Evolutionary conservation across 2,329 filamentous ascomycete genomes (phyloP), one percentile per base, ranked within the genome.

Genomic region (Fusarium azukiicola): DNA sequence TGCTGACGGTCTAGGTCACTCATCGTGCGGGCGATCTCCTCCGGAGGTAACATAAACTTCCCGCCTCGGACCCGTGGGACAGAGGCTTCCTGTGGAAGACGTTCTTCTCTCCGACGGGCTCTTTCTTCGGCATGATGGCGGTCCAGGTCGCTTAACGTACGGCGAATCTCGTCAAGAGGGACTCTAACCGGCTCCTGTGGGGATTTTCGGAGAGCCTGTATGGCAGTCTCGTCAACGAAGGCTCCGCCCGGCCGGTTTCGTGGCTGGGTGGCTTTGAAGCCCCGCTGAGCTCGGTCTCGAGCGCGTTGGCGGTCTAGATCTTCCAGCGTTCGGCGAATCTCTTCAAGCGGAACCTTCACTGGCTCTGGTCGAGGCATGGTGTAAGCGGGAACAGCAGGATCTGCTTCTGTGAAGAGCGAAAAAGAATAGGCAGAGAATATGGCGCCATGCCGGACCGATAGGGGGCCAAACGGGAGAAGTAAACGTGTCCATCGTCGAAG

Each of bases 101-200:
- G n/a, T n/a, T n/a, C n/a, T n/a, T n/a, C n/a, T n/a, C n/a, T n/a
- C n/a, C n/a, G n/a, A 46, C 49, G 32, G 11, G 50, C n/a, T 56
- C n/a, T 10, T 9, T 56, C 50, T 46, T 64, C 61, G 61, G 49
- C 67, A 17, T 50, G 58, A 49, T 71, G 44, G 13, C 72, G 72
- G 42, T 64, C 46, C 58, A 74, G 50, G 44, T 74, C 58, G 19
- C 52, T 38, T 40, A 67, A 67, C 12, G 32, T 47, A 42, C 72
- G 67, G 23, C 12, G 52, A 23, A 71, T 61, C 44, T 71, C 69
- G n/a, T 61, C 69, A 64, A 42, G 46, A 16, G 69, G 56, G 16
- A 71, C 58, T 46, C 69, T 71, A 46, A 61, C 32, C 40, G 27
- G 56, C 42, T 47, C 42, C 36, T 66, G n/a, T 49, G 46, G 46